These are phyloP conservation scores for Acacia concinna DNA, from an alignment of 331 rosid species.

Conservation along the genomic window DNA sequence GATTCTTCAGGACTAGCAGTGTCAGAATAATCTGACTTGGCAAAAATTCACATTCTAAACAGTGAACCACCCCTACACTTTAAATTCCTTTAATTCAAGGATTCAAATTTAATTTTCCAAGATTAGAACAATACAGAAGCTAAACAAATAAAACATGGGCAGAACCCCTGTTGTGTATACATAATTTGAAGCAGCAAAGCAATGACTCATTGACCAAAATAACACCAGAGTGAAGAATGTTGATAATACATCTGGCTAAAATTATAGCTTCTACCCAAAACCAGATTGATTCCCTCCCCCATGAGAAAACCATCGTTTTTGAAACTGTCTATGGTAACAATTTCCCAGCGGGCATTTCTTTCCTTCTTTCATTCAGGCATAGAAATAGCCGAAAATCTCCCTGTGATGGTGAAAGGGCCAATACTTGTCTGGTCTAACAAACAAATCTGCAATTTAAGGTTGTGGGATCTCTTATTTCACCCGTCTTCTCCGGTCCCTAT, in stretches of 20 bases:
- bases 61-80: not conserved
- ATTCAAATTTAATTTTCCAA: not conserved
- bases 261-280: constrained; percentile 18
- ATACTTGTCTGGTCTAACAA: constrained; percentile 8
- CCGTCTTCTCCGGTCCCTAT: constrained; percentile 73
- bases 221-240: constrained; percentile 23
- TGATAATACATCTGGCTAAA: constrained; percentile 31
- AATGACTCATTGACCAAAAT: constrained; percentile 26
- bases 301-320: not conserved
- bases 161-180: not conserved
- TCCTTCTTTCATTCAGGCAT: constrained; percentile 13
- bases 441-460: constrained; percentile 27
- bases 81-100: not conserved
- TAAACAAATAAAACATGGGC: constrained; percentile 8
- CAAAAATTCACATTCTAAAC: not conserved
- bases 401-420: constrained; percentile 11
- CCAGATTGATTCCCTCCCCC: constrained; percentile 31
- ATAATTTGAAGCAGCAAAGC: constrained; percentile 25
- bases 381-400: constrained; percentile 18
- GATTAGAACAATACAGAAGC: not conserved
- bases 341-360: constrained; percentile 24
- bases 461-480: constrained; percentile 40
- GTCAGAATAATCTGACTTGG: not conserved
- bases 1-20: not conserved
- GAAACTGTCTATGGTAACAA: constrained; percentile 32